These are phyloP conservation scores for Lentinula aciculospora DNA, from an alignment of 768 basidiomycete genomes.

Conservation along the genomic window DNA sequence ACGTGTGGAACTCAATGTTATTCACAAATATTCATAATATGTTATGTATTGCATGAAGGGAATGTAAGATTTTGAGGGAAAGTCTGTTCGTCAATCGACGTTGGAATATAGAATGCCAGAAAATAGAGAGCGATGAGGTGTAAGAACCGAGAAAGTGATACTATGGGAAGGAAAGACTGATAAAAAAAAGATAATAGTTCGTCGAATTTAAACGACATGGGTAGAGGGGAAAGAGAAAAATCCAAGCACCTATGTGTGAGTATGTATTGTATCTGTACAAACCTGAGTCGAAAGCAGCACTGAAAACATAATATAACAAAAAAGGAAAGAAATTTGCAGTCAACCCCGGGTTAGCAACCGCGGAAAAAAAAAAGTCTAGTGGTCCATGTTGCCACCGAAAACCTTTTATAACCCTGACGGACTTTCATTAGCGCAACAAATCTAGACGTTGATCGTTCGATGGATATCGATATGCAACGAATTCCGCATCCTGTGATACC, in stretches of 20 bases:
- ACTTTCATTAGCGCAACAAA: constrained; percentile 39
- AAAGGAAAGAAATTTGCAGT: background rate
- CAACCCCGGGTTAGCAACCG: no score
- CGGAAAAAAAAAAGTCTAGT: background rate
- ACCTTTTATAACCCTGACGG: no score
- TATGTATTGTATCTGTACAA: background rate
- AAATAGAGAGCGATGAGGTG: background rate
- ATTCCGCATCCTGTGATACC: constrained; percentile 81
- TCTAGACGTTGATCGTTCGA: constrained; percentile 68
- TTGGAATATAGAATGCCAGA: background rate
- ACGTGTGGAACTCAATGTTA: no score
- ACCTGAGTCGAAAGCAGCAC: background rate
- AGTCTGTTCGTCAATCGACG: background rate
- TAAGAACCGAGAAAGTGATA: background rate
- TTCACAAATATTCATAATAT: no score
- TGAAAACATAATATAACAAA: background rate
- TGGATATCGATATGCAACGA: constrained; percentile 85
- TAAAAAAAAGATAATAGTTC: no score
- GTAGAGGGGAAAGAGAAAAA: background rate
- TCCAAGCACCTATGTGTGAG: background rate
- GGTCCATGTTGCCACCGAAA: no score
- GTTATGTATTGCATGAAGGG: background rate
- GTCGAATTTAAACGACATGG: background rate
- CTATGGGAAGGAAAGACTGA: no score
- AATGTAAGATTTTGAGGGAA: background rate